Conservation (phyloP, 495 filamentous ascomycete genomes). For the Aspergillus conjunctus region DNA sequence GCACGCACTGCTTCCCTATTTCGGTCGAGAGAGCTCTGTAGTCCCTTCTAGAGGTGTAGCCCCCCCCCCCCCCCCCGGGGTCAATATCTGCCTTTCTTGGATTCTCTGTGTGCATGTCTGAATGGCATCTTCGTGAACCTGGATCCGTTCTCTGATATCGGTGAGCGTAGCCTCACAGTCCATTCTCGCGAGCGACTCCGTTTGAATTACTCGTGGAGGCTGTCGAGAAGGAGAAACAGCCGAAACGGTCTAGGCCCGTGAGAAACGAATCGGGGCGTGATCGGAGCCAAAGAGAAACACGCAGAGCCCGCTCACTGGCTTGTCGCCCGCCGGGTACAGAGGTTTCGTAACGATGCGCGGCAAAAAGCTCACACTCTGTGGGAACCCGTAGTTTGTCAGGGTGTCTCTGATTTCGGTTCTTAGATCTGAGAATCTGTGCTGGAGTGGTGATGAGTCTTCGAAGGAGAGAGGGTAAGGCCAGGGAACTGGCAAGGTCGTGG, state of each 20-base stretch:
- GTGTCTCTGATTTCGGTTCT: neutral
- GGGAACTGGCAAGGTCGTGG: neutral
- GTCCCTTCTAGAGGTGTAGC: neutral
- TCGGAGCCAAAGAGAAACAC: neutral
- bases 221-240: neutral
- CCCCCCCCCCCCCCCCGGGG: neutral
- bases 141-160: neutral
- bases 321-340: neutral
- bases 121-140: neutral
- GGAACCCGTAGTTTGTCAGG: neutral
- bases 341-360: neutral
- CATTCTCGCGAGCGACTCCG: neutral
- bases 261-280: neutral
- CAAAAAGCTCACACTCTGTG: neutral
- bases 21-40: neutral
- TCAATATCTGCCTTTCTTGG: neutral
- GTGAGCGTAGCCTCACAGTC: neutral
- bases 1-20: neutral
- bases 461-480: constrained; percentile 1
- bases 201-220: neutral
- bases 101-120: neutral
- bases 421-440: neutral
- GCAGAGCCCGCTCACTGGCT: neutral
- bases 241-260: neutral
- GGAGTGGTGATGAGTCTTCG: neutral